Conservation (phyloP, 805 yeast species). For the Sugiyamaella marilandica region DNA sequence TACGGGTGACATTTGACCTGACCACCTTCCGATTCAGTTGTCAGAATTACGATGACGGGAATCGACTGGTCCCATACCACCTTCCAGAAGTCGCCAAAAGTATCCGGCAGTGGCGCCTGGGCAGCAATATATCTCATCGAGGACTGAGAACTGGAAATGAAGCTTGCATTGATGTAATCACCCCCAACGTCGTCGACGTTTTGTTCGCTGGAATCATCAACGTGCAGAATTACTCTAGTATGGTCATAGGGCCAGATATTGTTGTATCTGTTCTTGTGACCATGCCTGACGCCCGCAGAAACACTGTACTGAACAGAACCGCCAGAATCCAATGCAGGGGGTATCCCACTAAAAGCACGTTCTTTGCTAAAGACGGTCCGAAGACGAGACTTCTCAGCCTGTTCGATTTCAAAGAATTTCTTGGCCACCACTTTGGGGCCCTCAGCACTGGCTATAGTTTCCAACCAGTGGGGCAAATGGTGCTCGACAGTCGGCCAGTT, state of each 20-base stretch:
- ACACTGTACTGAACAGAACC: slow-evolving; percentile 41
- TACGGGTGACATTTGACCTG: slow-evolving; percentile 79
- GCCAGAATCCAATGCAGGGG: slow-evolving; percentile 11
- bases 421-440: slow-evolving; percentile 43
- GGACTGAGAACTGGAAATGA: slow-evolving; percentile 41
- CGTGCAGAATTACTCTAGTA: slow-evolving; percentile 60
- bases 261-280: slow-evolving; percentile 78
- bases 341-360: slow-evolving; percentile 11
- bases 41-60: slow-evolving; percentile 68
- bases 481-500: slow-evolving; percentile 4
- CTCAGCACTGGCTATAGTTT: slow-evolving; percentile 31
- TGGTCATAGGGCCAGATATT: slow-evolving; percentile 87
- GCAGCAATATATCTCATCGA: slow-evolving; percentile 69
- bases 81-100: slow-evolving; percentile 83
- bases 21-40: slow-evolving; percentile 76
- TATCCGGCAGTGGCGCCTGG: slow-evolving; percentile 81
- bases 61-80: slow-evolving; percentile 62
- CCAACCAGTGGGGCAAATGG: slow-evolving; percentile 54
- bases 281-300: slow-evolving; percentile 74
- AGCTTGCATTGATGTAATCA: slow-evolving; percentile 78
- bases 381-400: slow-evolving; percentile 63
- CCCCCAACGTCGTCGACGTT: neutral
- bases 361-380: slow-evolving; percentile 38
- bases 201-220: slow-evolving; percentile 20
- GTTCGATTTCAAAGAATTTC: slow-evolving; percentile 62